Conservation (phyloP, 1,284 basidiomycete species). For the Crepidotus sp. region DNA sequence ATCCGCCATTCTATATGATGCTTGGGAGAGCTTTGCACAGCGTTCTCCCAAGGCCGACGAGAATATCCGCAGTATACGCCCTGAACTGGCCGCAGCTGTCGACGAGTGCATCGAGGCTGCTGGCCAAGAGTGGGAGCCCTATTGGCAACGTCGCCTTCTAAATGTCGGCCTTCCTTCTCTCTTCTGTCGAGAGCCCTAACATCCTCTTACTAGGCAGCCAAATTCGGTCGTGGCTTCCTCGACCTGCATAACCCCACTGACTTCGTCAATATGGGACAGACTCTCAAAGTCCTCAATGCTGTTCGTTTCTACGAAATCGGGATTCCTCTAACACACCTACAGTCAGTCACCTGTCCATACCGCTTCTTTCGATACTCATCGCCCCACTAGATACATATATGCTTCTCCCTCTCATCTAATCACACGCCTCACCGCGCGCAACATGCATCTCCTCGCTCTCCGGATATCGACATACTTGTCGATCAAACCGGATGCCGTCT, state of each 20-base stretch:
- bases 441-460: constrained; percentile 86
- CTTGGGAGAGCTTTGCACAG: constrained; percentile 79
- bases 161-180: constrained; percentile 45
- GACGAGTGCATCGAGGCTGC: constrained; percentile 93
- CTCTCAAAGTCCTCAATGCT: constrained; percentile 91
- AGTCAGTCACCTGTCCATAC: constrained; percentile 41
- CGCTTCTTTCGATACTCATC: not conserved
- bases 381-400: constrained; percentile 60
- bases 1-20: constrained; percentile 87
- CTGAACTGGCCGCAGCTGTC: constrained; percentile 81
- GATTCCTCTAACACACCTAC: constrained; percentile 85
- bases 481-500: constrained; percentile 77
- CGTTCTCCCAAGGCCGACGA: constrained; percentile 90
- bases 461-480: constrained; percentile 83
- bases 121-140: constrained; percentile 82
- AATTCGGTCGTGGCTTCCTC: constrained; percentile 90
- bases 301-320: constrained; percentile 88
- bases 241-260: constrained; percentile 88
- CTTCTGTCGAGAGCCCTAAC: constrained; percentile 9
- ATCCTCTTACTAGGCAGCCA: constrained; percentile 64
- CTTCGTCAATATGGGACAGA: constrained; percentile 87
- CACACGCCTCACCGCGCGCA: constrained; percentile 76
- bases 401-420: constrained; percentile 75
- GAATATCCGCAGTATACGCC: constrained; percentile 80
- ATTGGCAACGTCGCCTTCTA: constrained; percentile 83